A percentile compares a stretch with the other conserved stretches of the same genome.
These are phyloP conservation scores for Prunus kanzakura DNA, from an alignment of 306 rosid species.

Conservation along the genomic window DNA sequence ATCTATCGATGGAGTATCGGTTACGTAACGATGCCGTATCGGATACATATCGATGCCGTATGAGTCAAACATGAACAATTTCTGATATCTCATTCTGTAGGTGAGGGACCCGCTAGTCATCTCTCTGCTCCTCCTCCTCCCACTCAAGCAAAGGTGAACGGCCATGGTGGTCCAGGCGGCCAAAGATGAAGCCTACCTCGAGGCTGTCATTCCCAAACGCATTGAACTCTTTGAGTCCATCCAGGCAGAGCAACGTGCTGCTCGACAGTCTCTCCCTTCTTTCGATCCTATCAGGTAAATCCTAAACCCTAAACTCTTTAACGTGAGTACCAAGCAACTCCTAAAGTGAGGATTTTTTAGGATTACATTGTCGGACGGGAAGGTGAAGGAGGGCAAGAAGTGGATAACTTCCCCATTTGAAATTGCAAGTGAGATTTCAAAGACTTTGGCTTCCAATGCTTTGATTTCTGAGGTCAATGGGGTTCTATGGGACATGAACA, in stretches of 20 bases:
- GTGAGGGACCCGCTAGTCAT: too few relatives aligned
- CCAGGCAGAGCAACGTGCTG: conserved; percentile 39
- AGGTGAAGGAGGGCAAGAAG: conserved; percentile 57
- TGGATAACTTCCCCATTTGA: conserved; percentile 64
- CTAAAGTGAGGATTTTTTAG: conserved; percentile 8
- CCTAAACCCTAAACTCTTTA: background rate
- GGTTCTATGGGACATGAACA: conserved; percentile 70
- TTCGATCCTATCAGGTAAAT: conserved; percentile 61
- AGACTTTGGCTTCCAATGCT: conserved; percentile 63
- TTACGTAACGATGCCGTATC: too few relatives aligned
- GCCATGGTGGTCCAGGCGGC: conserved; percentile 35
- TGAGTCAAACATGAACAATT: too few relatives aligned
- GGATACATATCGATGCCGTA: too few relatives aligned
- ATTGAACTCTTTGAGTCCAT: conserved; percentile 52
- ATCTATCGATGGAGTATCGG: too few relatives aligned
- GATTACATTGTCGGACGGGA: conserved; percentile 62
- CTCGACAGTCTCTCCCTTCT: conserved; percentile 51
- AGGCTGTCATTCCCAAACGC: conserved; percentile 50
- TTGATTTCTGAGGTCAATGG: conserved; percentile 71
- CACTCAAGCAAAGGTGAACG: too few relatives aligned
- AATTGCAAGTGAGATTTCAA: conserved; percentile 67
- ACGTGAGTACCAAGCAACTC: too few relatives aligned
- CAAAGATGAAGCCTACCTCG: conserved; percentile 71
- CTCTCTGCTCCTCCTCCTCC: too few relatives aligned
- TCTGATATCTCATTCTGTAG: too few relatives aligned